Base-by-base conservation (phyloP, 2,329 filamentous ascomycete genomes). In the Alternaria sp. region DNA sequence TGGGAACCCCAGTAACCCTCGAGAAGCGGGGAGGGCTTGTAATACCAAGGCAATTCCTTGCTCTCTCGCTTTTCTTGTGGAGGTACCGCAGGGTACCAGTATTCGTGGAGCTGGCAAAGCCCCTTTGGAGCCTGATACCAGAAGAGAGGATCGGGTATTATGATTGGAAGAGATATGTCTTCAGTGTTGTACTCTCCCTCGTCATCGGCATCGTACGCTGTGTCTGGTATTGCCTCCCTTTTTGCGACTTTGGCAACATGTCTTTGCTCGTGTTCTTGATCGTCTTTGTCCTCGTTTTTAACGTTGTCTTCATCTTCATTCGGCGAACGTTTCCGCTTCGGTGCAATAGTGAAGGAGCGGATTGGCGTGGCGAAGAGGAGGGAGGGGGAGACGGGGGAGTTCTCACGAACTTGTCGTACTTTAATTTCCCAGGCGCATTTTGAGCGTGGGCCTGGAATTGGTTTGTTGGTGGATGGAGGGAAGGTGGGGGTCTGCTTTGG, bases 1-100 rank as follows among this genome's bases (percentile, higher is more conserved):
- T 11, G 4, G 4, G 9, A 3, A 41, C 1, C 9, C 37, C 37
- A 41, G 1, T 18, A 41, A 6, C 0, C 5, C 15, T 41, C 1
- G 0, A 18, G 37, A 18, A 41, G 3, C 0, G 37, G 15, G 1
- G n/a, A 18, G n/a, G 15, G 0, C 1, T 18, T 10, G 9, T 41
- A 11, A 18, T 18, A 18, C 37, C 37, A 41, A 18, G n/a, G 37
- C 2, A 6, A 1, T 18, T 41, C 37, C 37, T 11, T 11, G 4
- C 37, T 11, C 37, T 18, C 37, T 41, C n/a, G 37, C 8, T 11
- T 6, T 41, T 18, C 37, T 18, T 41, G 15, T 41, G 3, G n/a
- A 0, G 37, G 37, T 41, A 41, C 37, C 18, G 0, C 1, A 18
- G 37, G n/a, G 5, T 41, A 41, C 37, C 37, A 41, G 2, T 0